Conservation (phyloP, 345 rosid genomes). For the Capsella bursapastoris region DNA sequence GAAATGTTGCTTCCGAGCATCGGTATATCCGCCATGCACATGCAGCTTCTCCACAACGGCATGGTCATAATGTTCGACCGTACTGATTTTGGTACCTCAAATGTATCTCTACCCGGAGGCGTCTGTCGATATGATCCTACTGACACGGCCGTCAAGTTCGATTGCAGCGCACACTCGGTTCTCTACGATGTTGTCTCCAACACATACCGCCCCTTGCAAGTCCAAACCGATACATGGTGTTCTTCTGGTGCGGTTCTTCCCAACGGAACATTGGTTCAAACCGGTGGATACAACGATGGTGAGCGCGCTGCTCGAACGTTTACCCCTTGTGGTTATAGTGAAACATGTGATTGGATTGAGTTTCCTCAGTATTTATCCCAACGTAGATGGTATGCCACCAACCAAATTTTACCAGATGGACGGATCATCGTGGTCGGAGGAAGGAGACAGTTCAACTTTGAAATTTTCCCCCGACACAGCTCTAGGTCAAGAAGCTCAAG, state of each 20-base stretch:
- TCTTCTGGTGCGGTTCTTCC: slow-evolving; percentile 78
- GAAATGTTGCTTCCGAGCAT: slow-evolving; percentile 51
- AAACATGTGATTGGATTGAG: slow-evolving; percentile 74
- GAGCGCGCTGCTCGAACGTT: slow-evolving; percentile 62
- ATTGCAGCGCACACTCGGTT: slow-evolving; percentile 81
- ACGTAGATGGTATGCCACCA: slow-evolving; percentile 84
- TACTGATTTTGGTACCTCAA: slow-evolving; percentile 74
- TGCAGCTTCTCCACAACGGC: slow-evolving; percentile 70
- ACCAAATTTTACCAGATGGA: slow-evolving; percentile 79
- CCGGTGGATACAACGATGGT: slow-evolving; percentile 73
- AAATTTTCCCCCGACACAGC: slow-evolving; percentile 55
- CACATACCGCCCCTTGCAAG: slow-evolving; percentile 61
- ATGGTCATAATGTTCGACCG: slow-evolving; percentile 82
- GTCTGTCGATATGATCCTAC: slow-evolving; percentile 54
- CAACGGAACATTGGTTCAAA: slow-evolving; percentile 69
- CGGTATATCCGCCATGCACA: slow-evolving; percentile 93
- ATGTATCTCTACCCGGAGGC: slow-evolving; percentile 60
- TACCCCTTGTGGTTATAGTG: slow-evolving; percentile 50
- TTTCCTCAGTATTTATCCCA: slow-evolving; percentile 48
- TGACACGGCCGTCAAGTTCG: slow-evolving; percentile 44
- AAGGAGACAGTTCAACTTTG: slow-evolving; percentile 69
- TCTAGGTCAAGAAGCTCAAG: slow-evolving; percentile 8
- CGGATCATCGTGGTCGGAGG: slow-evolving; percentile 75
- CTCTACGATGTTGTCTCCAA: slow-evolving; percentile 66
- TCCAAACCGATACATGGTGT: slow-evolving; percentile 81